Conservation (phyloP, 345 rosid genomes). For the Hypericum androsaemum region DNA sequence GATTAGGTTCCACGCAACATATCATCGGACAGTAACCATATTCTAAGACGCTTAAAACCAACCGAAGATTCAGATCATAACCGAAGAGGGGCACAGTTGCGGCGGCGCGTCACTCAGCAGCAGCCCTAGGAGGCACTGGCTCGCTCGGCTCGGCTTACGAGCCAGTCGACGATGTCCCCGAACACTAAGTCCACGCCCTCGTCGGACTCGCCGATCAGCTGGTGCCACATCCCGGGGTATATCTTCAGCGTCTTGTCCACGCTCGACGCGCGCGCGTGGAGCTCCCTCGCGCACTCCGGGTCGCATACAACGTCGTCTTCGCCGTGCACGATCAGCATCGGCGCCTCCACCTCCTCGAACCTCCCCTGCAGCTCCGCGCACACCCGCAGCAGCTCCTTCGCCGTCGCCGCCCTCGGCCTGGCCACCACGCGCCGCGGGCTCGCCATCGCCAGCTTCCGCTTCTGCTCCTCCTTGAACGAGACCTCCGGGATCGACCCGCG, state of each 20-base stretch:
- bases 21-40: too few relatives aligned
- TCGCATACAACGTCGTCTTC: conserved; percentile 76
- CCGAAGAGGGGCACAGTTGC: too few relatives aligned
- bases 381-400: conserved; percentile 61
- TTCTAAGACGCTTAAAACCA: too few relatives aligned
- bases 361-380: conserved; percentile 63
- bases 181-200: conserved; percentile 57
- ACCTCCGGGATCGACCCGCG: conserved; percentile 58
- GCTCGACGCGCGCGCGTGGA: conserved; percentile 53
- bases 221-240: conserved; percentile 86
- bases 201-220: conserved; percentile 70
- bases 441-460: conserved; percentile 54
- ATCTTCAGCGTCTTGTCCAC: conserved; percentile 60
- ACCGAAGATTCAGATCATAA: too few relatives aligned
- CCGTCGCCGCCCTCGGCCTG: conserved; percentile 82
- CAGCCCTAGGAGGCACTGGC: background rate
- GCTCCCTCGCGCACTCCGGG: conserved; percentile 59
- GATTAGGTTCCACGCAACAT: too few relatives aligned
- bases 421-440: conserved; percentile 52
- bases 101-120: background rate
- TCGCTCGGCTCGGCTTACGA: conserved; percentile 31
- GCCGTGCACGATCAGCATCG: conserved; percentile 71
- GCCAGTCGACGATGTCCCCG: conserved; percentile 73
- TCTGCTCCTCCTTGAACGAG: conserved; percentile 79
- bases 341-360: conserved; percentile 75